These are phyloP conservation scores for Pyricularia sp. DNA, from an alignment of 2,329 filamentous ascomycete genomes.

Conservation along the genomic window DNA sequence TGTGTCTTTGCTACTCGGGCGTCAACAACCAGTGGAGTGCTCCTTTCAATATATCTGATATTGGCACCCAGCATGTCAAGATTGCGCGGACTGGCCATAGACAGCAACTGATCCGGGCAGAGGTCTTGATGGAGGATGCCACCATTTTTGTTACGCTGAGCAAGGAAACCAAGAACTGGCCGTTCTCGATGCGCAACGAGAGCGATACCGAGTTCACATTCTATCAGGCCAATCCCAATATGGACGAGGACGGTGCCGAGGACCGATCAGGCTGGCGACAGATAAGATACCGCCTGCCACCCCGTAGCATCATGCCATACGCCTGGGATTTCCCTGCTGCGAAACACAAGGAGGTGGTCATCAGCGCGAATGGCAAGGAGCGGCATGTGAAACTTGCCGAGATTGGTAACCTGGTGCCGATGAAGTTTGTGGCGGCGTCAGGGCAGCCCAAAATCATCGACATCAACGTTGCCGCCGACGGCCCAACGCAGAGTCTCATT, in stretches of 20 bases:
- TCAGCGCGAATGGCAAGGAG: slow-evolving; percentile 70
- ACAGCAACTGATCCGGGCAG: slow-evolving; percentile 78
- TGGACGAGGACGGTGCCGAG: slow-evolving; percentile 80
- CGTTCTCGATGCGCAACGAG: slow-evolving; percentile 97
- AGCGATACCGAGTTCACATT: slow-evolving; percentile 96
- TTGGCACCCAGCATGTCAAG: slow-evolving; percentile 89
- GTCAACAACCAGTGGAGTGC: slow-evolving; percentile 97
- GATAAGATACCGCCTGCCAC: slow-evolving; percentile 83
- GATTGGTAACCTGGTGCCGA: slow-evolving; percentile 90
- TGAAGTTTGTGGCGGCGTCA: slow-evolving; percentile 68
- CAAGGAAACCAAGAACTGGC: slow-evolving; percentile 91
- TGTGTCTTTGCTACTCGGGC: slow-evolving; percentile 87
- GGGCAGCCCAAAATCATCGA: slow-evolving; percentile 83
- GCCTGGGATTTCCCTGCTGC: slow-evolving; percentile 98
- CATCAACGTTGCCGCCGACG: slow-evolving; percentile 90
- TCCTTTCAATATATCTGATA: slow-evolving; percentile 92
- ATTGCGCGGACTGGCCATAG: slow-evolving; percentile 83
- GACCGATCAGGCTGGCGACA: slow-evolving; percentile 86
- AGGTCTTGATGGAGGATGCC: slow-evolving; percentile 84
- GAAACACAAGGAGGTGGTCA: slow-evolving; percentile 89
- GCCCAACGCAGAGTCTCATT: slow-evolving; percentile 89
- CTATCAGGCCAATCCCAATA: slow-evolving; percentile 86
- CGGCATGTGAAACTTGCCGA: slow-evolving; percentile 91
- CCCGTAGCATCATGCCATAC: slow-evolving; percentile 97
- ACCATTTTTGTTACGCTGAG: slow-evolving; percentile 90